phyloP scores from a whole-genome alignment of 129 eudicot species.

The Logfia minima region DNA sequence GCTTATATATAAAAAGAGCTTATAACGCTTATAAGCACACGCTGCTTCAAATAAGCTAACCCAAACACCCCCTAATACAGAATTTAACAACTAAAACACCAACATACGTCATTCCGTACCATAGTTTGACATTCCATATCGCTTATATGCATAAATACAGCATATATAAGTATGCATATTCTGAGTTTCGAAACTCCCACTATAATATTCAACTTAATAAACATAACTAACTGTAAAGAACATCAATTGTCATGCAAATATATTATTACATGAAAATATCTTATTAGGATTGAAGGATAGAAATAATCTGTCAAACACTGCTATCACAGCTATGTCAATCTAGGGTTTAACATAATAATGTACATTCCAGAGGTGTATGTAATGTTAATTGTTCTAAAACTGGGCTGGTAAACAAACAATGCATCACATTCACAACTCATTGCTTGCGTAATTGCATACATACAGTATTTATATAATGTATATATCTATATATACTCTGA shows the following conservation, averaged over 20 bases:
- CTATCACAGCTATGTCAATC: neutral
- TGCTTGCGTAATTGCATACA: neutral
- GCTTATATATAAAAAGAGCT: neutral
- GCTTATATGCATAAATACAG: neutral
- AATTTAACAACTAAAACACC: neutral
- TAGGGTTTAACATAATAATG: neutral
- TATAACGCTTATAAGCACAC: neutral
- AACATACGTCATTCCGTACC: neutral
- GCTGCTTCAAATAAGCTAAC: too few relatives aligned
- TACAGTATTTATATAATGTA: neutral
- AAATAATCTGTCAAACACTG: too few relatives aligned
- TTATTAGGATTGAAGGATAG: neutral
- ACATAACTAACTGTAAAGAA: neutral
- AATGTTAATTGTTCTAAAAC: too few relatives aligned
- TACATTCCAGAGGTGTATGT: too few relatives aligned
- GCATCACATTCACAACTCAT: constrained; percentile 19
- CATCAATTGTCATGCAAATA: neutral
- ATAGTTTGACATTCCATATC: neutral
- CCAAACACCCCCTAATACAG: too few relatives aligned
- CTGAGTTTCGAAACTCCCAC: neutral
- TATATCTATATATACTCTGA: neutral
- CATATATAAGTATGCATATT: neutral
- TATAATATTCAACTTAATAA: neutral
- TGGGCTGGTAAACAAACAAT: neutral
- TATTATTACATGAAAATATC: neutral